phyloP scores from a whole-genome alignment of 2,329 filamentous ascomycete species.

The Xylariales sp. region DNA sequence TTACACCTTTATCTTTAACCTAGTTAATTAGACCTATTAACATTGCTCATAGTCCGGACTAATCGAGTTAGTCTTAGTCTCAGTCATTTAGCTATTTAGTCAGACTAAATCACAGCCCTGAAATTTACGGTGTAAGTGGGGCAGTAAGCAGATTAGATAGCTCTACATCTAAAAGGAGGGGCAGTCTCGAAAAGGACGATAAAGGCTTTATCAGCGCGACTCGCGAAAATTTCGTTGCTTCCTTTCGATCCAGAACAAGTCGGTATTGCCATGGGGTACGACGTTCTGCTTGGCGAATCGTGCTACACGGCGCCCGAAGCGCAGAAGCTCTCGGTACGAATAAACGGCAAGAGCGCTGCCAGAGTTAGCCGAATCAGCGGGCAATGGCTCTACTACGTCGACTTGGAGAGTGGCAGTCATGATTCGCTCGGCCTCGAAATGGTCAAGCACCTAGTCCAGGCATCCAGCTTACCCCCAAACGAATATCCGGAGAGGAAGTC shows the following conservation, averaged over 20 bases:
- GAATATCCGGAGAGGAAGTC: constrained; percentile 16
- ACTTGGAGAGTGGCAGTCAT: constrained; percentile 48
- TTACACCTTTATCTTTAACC: too few relatives aligned
- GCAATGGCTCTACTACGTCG: constrained; percentile 63
- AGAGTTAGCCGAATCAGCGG: constrained; percentile 46
- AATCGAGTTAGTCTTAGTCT: too few relatives aligned
- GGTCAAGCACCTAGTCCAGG: constrained; percentile 34
- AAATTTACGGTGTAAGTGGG: too few relatives aligned
- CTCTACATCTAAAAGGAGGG: too few relatives aligned
- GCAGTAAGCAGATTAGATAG: too few relatives aligned
- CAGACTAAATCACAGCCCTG: too few relatives aligned
- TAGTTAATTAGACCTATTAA: too few relatives aligned
- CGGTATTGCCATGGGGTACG: constrained; percentile 10
- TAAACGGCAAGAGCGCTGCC: constrained; percentile 33
- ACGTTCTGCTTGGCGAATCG: constrained; percentile 12
- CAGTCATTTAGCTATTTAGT: too few relatives aligned
- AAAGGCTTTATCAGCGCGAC: too few relatives aligned
- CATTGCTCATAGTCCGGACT: too few relatives aligned
- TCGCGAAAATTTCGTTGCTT: background rate
- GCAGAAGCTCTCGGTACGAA: constrained; percentile 38
- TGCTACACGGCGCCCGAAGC: constrained; percentile 20
- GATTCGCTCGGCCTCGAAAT: constrained; percentile 36
- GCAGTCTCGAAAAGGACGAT: too few relatives aligned
- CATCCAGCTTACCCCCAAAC: constrained; percentile 31
- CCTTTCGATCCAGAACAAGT: background rate